These are phyloP conservation scores for Fusarium decemcellulare DNA, from an alignment of 2,329 filamentous ascomycete species.

Conservation along the genomic window DNA sequence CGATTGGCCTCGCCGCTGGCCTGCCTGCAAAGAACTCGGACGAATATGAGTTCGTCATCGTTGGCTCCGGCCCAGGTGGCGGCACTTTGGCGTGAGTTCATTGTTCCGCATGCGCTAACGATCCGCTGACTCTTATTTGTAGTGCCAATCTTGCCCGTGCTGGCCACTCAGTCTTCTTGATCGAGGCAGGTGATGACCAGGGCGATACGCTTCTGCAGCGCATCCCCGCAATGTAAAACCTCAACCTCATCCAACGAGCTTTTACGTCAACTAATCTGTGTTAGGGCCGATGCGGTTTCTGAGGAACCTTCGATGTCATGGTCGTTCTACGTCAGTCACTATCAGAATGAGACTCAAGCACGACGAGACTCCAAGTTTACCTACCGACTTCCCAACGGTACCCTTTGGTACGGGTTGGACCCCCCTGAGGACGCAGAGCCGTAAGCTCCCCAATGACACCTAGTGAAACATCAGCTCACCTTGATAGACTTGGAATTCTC, in stretches of 20 bases:
- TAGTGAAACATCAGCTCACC: not conserved
- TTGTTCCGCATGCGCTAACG: too few relatives aligned
- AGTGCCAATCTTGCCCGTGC: conserved; percentile 65
- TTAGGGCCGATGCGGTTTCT: conserved; percentile 17
- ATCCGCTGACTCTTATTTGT: not conserved
- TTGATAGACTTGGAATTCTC: conserved; percentile 29
- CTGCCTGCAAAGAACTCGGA: conserved; percentile 4
- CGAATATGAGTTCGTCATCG: conserved; percentile 70
- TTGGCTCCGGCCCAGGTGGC: conserved; percentile 70
- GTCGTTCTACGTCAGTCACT: conserved; percentile 75
- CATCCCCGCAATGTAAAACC: conserved; percentile 29
- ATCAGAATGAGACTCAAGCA: conserved; percentile 50
- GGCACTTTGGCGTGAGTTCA: conserved; percentile 61
- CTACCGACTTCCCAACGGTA: conserved; percentile 36
- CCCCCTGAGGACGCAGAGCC: conserved; percentile 50
- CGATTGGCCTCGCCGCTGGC: conserved; percentile 10
- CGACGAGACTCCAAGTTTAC: conserved; percentile 39
- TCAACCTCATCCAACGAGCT: not conserved
- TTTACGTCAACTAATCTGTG: not conserved
- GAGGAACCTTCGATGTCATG: conserved; percentile 53
- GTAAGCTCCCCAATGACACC: conserved; percentile 17
- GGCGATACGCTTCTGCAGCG: conserved; percentile 45
- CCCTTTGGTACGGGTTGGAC: conserved; percentile 40
- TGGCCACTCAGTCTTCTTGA: conserved; percentile 68
- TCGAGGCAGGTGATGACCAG: conserved; percentile 71